Base-by-base conservation (phyloP, 2,329 filamentous ascomycete genomes). In the Colletotrichum eremochloae region DNA sequence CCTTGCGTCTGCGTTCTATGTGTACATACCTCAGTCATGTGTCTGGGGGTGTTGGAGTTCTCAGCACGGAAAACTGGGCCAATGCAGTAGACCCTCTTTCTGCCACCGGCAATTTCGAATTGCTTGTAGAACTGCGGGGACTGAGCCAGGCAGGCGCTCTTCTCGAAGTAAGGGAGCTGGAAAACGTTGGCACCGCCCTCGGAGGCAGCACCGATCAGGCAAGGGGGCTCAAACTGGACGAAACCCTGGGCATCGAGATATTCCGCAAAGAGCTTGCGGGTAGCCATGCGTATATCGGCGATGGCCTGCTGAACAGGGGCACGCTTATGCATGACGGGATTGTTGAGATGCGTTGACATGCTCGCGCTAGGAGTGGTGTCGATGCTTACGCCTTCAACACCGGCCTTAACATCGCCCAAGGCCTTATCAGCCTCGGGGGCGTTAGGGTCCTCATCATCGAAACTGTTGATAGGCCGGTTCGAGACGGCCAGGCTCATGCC, bases 161-260 rank as follows among this genome's bases (percentile, higher is more conserved):
- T 90, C 76, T 93, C 94, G 81, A 98, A 98, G 84, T 98, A 98
- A 55, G 92, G 91, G 76, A 98, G 86, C 77, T 92, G 88, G 82
- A 99, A 98, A 52, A 98, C 96, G 80, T 96, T 97, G 76, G 91
- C 91, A 75, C 96, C 96, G 78, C 96, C 96, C 84, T 99, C 96
- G 5, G 94, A 96, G 5, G 96, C 93, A 18, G 96, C 93, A 62
- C 93, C 95, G 67, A 97, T 94, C 55, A 99, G 87, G 81, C 95
- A 96, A 12, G 96, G 95, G 2, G 95, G 93, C 81, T 97, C 94
- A 78, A 98, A 95, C 81, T 94, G 38, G 12, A 46, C 42, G 56
- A 67, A 67, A 14, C 44, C n/a, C 15, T 33, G 56, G 56, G 44
- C 44, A n/a, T 67, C 65, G 56, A 67, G 65, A 24, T 67, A 67